A percentile compares a stretch with the other conserved stretches of the same genome.
These are phyloP conservation scores for Xylariaceae sp. DNA, from an alignment of 2,329 filamentous ascomycete genomes.

Conservation along the genomic window DNA sequence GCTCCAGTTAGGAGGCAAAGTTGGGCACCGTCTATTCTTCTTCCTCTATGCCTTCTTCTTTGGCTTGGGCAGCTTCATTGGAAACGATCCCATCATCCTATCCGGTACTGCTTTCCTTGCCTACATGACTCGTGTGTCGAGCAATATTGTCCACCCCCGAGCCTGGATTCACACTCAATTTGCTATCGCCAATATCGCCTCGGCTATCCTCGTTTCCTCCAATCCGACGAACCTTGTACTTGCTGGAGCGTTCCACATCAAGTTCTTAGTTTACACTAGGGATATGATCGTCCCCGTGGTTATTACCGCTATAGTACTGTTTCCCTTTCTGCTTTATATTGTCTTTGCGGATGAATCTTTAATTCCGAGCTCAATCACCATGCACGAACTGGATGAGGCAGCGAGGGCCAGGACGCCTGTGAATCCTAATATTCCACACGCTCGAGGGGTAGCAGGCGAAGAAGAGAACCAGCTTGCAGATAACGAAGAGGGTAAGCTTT, in stretches of 20 bases:
- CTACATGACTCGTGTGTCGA: constrained; percentile 78
- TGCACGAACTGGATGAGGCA: constrained; percentile 69
- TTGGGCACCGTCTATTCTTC: constrained; percentile 72
- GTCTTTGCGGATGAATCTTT: constrained; percentile 69
- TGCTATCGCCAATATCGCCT: constrained; percentile 73
- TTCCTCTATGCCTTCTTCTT: constrained; percentile 79
- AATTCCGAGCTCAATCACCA: constrained; percentile 69
- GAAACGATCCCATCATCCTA: constrained; percentile 77
- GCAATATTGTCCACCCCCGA: constrained; percentile 72
- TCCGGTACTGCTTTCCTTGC: constrained; percentile 77
- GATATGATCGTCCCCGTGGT: constrained; percentile 78
- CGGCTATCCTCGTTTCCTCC: constrained; percentile 77
- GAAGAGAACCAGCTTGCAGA: constrained; percentile 52
- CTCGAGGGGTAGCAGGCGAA: constrained; percentile 60
- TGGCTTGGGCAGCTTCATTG: constrained; percentile 68
- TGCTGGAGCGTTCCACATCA: constrained; percentile 73
- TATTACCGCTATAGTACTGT: constrained; percentile 69
- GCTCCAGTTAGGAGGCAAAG: constrained; percentile 68
- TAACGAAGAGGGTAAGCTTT: constrained; percentile 57
- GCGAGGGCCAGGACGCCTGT: constrained; percentile 61
- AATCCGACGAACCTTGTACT: constrained; percentile 80
- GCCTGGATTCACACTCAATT: constrained; percentile 79
- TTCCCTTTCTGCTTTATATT: constrained; percentile 72
- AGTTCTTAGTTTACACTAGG: constrained; percentile 75
- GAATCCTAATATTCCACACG: constrained; percentile 75